Evolutionary conservation across 371 early-diverging fungal species (phyloP).

Genomic region (Circinella umbellata): DNA sequence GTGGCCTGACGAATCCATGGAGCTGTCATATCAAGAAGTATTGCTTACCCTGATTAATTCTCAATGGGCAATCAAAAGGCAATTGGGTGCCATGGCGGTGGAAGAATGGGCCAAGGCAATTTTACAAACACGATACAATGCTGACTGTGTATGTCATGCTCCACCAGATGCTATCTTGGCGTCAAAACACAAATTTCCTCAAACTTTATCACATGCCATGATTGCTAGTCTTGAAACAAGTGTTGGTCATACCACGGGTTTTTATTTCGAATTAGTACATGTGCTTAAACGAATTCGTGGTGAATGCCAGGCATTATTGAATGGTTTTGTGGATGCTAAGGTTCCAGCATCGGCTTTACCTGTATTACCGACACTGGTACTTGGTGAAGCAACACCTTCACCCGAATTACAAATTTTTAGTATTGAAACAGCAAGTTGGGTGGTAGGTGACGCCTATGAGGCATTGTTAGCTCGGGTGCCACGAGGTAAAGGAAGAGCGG

Average conservation of each 20-base stretch:
- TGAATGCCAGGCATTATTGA: slow-evolving; percentile 75
- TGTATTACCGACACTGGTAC: slow-evolving; percentile 60
- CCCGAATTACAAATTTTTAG: slow-evolving; percentile 66
- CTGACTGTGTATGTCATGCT: slow-evolving; percentile 48
- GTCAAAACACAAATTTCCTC: slow-evolving; percentile 51
- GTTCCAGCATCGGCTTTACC: slow-evolving; percentile 55
- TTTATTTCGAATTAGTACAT: slow-evolving; percentile 74
- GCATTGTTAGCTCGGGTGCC: slow-evolving; percentile 47
- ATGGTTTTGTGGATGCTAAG: slow-evolving; percentile 64
- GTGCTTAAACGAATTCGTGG: slow-evolving; percentile 73
- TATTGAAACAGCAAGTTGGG: slow-evolving; percentile 59
- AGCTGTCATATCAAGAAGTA: slow-evolving; percentile 54
- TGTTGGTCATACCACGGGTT: slow-evolving; percentile 33
- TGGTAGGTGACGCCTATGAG: slow-evolving; percentile 61
- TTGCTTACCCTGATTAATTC: slow-evolving; percentile 61
- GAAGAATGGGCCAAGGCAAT: slow-evolving; percentile 83
- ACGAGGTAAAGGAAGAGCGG: slow-evolving; percentile 43
- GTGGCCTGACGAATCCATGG: slow-evolving; percentile 68
- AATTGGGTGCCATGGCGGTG: slow-evolving; percentile 77
- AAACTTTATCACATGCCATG: slow-evolving; percentile 55
- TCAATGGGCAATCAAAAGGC: slow-evolving; percentile 82
- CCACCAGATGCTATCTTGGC: slow-evolving; percentile 49
- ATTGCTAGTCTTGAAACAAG: slow-evolving; percentile 58
- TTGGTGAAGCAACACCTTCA: slow-evolving; percentile 47
- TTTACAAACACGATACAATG: slow-evolving; percentile 42